Conservation (phyloP, 441 rosid genomes). For the Adansonia gregorii region DNA sequence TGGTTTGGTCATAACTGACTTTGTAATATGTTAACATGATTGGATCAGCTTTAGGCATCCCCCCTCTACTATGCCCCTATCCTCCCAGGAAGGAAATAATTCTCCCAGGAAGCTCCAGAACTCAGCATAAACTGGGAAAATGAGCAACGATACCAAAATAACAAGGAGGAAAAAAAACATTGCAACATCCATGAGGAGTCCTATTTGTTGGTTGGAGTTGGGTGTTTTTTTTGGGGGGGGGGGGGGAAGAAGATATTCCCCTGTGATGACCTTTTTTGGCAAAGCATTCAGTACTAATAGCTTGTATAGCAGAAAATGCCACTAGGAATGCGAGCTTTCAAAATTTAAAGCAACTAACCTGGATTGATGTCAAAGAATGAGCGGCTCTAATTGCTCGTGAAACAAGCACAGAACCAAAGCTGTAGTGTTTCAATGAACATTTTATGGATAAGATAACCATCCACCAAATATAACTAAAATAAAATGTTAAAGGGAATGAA, state of each 20-base stretch:
- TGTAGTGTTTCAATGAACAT: conserved; percentile 37
- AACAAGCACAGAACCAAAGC: conserved; percentile 81
- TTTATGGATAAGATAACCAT: conserved; percentile 9
- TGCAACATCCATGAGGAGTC: background rate
- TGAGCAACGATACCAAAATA: background rate
- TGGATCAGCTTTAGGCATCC: background rate
- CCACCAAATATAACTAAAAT: conserved; percentile 18
- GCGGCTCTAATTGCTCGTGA: conserved; percentile 89
- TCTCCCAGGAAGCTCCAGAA: background rate
- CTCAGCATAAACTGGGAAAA: background rate
- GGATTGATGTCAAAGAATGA: conserved; percentile 92
- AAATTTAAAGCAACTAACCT: conserved; percentile 50
- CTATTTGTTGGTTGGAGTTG: background rate
- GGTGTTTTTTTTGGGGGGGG: background rate
- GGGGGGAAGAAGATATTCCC: background rate
- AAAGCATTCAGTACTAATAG: background rate
- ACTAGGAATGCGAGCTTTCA: background rate
- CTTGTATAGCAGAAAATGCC: background rate
- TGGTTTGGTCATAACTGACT: background rate
- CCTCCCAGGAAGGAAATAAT: background rate
- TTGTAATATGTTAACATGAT: background rate
- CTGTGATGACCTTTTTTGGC: background rate
- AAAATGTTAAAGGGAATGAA: conserved; percentile 24
- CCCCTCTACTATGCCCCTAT: background rate
- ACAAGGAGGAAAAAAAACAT: background rate